Percentiles rank a stretch among this genome's conserved stretches.
Evolutionary conservation across 148 eudicot species (phyloP).

Genomic region (Oxyria digyna): DNA sequence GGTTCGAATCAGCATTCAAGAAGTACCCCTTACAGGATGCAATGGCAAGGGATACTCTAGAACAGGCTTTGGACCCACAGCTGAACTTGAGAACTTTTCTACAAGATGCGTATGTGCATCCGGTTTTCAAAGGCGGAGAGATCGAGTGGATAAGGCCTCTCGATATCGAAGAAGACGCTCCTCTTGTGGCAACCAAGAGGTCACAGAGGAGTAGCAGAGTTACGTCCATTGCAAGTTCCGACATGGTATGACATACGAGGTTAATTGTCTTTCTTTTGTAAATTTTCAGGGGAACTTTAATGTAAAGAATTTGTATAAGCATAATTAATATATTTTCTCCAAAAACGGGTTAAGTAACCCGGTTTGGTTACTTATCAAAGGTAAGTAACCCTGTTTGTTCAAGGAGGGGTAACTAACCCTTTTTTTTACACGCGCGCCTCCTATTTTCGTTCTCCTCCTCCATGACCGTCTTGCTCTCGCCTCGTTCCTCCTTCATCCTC

Average conservation of each 20-base stretch:
- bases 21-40: conserved; percentile 5
- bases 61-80: conserved; percentile 5
- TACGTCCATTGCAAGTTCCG: conserved; percentile 1
- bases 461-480: too few species aligned
- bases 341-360: too few species aligned
- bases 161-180: conserved; percentile 7
- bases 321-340: background rate
- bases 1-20: conserved; percentile 5
- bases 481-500: too few species aligned
- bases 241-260: conserved; percentile 1
- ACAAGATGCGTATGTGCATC: conserved; percentile 6
- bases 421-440: too few species aligned
- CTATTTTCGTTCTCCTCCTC: too few species aligned
- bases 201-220: conserved; percentile 10
- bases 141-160: background rate
- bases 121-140: conserved; percentile 10
- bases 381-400: too few species aligned
- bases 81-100: conserved; percentile 8
- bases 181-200: conserved; percentile 7
- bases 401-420: too few species aligned
- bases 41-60: conserved; percentile 11
- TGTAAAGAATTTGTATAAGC: background rate
- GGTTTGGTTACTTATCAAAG: too few species aligned
- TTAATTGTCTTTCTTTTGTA: background rate
- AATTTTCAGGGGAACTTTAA: background rate